Evolutionary conservation across 2,329 filamentous ascomycete genomes (phyloP).

Genomic region (Pezicula neosporulosa): DNA sequence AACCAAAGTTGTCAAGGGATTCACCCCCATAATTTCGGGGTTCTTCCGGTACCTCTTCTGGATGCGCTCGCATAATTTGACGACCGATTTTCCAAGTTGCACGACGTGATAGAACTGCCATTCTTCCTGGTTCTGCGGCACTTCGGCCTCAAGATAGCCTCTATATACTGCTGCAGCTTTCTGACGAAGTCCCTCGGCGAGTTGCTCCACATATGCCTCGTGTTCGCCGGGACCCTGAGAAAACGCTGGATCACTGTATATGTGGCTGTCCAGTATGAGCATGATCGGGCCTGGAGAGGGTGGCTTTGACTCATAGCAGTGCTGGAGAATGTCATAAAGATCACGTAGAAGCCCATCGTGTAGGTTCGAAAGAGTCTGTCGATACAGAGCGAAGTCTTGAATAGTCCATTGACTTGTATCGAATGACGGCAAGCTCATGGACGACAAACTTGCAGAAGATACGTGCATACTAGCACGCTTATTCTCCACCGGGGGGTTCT

Average conservation of each 20-base stretch:
- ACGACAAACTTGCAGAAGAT: conserved; percentile 40
- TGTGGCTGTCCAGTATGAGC: conserved; percentile 74
- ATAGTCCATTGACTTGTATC: conserved; percentile 64
- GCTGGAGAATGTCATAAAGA: conserved; percentile 81
- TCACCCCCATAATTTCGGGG: conserved; percentile 78
- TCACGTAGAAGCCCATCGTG: conserved; percentile 84
- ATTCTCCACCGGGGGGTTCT: conserved; percentile 63
- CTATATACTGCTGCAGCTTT: conserved; percentile 80
- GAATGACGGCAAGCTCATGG: conserved; percentile 54
- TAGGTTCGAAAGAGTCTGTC: conserved; percentile 68
- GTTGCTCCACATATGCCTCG: conserved; percentile 66
- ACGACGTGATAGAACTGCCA: conserved; percentile 94
- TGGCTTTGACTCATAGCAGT: conserved; percentile 85
- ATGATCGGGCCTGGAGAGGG: conserved; percentile 77
- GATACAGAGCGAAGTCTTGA: conserved; percentile 67
- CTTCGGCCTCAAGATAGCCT: conserved; percentile 71
- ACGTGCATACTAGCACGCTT: conserved; percentile 39
- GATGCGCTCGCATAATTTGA: conserved; percentile 82
- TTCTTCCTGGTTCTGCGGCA: conserved; percentile 74
- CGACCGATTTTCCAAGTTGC: conserved; percentile 79
- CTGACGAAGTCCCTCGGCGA: conserved; percentile 68
- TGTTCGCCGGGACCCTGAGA: conserved; percentile 66
- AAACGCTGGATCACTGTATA: conserved; percentile 76
- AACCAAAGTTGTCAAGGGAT: conserved; percentile 66
- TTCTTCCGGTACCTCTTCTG: conserved; percentile 89